Base-by-base conservation (phyloP, 441 rosid genomes). In the Bocquillonia castaneifolia region DNA sequence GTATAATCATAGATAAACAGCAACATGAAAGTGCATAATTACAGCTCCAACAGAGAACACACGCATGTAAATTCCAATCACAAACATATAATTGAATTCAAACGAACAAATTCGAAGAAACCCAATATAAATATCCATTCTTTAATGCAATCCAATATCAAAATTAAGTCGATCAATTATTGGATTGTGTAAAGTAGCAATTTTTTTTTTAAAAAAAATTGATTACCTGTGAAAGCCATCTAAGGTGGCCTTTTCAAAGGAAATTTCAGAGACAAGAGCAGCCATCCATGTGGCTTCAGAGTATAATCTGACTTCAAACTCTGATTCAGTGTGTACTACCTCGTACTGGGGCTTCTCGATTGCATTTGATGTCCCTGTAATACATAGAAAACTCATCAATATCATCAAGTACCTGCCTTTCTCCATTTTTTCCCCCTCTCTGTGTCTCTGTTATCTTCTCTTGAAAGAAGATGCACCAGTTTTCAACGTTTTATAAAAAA, bases 171-270 rank as follows among this genome's bases (percentile, higher is more conserved):
- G 20, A 26, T 8, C 5, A 3, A 3, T 25, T 29, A 29, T 28
- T 25, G 1, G 17, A 10, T 2, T 9, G 6, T 18, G 15, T 34
- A 1, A 1, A 44, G 14, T 22, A 2, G 13, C 18, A 15, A 12
- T 8, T 6, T 9, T 17, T 18, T 10, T 20, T 18, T 63, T n/a
- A n/a, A n/a, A n/a, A n/a, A n/a, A n/a, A n/a, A n/a, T n/a, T n/a
- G n/a, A n/a, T n/a, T n/a, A 87, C 92, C 88, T 81, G 82, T 85
- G 88, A 64, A 86, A 86, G 69, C 94, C 91, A 57, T 62, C 55
- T 37, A 79, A 63, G 77, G 90, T 88, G 68, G 91, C 84, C 60
- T 82, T 85, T 55, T 79, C 72, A 74, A 86, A 88, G 70, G 93
- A 86, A 70, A 86, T 74, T 63, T 81, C 77, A 39, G 74, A 53